Base-by-base conservation (phyloP, 345 rosid genomes). In the Melaleuca alternifolia region DNA sequence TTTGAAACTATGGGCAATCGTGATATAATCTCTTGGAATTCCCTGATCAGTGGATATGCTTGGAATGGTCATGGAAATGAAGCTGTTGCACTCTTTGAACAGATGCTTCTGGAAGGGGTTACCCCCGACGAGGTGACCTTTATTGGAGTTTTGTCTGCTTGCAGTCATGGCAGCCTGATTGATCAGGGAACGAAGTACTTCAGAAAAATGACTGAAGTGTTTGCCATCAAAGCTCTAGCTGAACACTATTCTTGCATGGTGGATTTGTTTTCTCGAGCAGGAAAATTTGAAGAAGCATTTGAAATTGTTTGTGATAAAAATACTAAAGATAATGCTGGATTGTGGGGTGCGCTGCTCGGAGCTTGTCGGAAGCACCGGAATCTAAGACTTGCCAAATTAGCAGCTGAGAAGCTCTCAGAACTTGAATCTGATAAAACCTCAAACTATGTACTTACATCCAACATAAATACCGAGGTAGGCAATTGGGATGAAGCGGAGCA, bases 41-140 rank as follows among this genome's bases (percentile, higher is more conserved):
- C 92, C n/a, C 79, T 92, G 89, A 90, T 92, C 48, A 56, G 86
- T 65, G 92, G 91, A 48, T 89, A 91, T 87, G 92, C 93, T n/a
- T 46, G 88, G 37, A 88, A 90, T 86, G 92, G 94, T 52, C 83
- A 26, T 41, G 92, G 91, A 37, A 87, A 26, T 44, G 90, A 88
- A 84, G 92, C 94, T 30, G 46, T 92, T 30, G 57, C 88, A 84
- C 88, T 89, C 71, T 88, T 91, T 28, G 85, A 90, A 77, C 86
- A 83, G 79, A 92, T 91, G 94, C 53, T 54, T 28, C 86, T 7
- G 33, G 50, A 84, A 86, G 83, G 87, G 11, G 71, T 86, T 41
- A 37, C n/a, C 44, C 90, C 92, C 1, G 90, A 91, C 23, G 54
- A 82, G 50, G 83, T 85, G 50, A 88, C 87, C 83, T 86, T 88